phyloP scores from a whole-genome alignment of 2,329 filamentous ascomycete genomes.

The Pyrenophora tritici-repentis region DNA sequence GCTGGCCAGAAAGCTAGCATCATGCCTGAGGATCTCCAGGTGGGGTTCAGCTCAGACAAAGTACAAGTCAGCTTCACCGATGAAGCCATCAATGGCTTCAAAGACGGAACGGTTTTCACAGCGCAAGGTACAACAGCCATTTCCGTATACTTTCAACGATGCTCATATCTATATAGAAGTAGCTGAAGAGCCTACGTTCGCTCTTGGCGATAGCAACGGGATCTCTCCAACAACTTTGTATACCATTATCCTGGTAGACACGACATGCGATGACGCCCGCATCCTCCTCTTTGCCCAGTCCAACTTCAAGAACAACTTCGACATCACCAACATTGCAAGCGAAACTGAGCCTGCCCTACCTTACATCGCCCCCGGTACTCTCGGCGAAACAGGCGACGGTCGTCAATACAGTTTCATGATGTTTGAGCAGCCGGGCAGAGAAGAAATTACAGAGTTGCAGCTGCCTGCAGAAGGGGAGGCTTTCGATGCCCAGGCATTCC shows the following conservation, averaged over 20 bases:
- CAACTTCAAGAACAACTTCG: constrained; percentile 39
- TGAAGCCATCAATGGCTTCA: constrained; percentile 35
- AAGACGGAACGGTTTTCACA: constrained; percentile 32
- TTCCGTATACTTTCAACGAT: not conserved
- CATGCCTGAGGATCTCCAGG: constrained; percentile 22
- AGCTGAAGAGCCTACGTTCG: constrained; percentile 37
- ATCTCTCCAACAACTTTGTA: constrained; percentile 34
- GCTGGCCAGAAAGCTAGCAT: constrained; percentile 18
- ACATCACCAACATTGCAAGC: constrained; percentile 33
- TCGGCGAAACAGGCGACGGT: constrained; percentile 38
- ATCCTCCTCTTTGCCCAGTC: constrained; percentile 39
- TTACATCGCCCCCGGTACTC: constrained; percentile 40
- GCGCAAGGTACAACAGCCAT: constrained; percentile 26
- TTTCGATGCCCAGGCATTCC: constrained; percentile 38
- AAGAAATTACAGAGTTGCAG: constrained; percentile 28
- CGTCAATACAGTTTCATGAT: constrained; percentile 42
- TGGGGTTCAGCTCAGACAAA: constrained; percentile 30
- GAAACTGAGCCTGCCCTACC: constrained; percentile 21
- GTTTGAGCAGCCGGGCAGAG: constrained; percentile 34
- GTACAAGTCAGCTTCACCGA: constrained; percentile 39
- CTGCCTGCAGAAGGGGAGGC: constrained; percentile 30
- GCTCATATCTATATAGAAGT: constrained; percentile 27
- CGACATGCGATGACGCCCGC: constrained; percentile 33
- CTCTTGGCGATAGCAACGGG: constrained; percentile 41
- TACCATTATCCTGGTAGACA: constrained; percentile 42